Base-by-base conservation (phyloP, 345 rosid species). In the Aquilaria yunnanensis region DNA sequence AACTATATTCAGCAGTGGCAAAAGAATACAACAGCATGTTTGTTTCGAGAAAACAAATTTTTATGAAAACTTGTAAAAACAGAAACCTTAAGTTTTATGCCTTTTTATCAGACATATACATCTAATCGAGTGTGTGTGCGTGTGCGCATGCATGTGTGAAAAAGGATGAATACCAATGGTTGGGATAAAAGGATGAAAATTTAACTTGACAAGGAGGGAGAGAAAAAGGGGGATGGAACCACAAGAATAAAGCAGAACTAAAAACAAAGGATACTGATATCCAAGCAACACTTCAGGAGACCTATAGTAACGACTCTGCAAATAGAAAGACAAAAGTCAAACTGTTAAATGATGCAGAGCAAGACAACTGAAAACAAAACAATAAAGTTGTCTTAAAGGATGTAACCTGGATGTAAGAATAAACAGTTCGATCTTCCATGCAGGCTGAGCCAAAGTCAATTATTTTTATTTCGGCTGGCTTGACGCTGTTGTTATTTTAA, bases 391-490 rank as follows among this genome's bases (percentile, higher is more conserved):
- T 57, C 62, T 59, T 55, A 51, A 47, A 49, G 55, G 51, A 69
- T 56, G 61, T 49, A 65, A 95, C 99, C 97, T 95, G 99, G 71
- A 95, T 91, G 73, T 95, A 95, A 54, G 99, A 91, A 78, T 95
- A 95, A 53, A 95, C 96, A 71, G 99, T 95, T 60, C 86, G 97
- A 70, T 89, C 93, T 80, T 95, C 99, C 90, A 77, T 87, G 86
- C 99, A 91, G 61, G 98, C 99, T 54, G 99, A 91, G 77, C 97
- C 99, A 70, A 95, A 95, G 83, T 95, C 99, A 51, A 95, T 95
- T 75, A 95, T 87, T 81, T 95, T 95, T 71, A 95, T 75, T 81
- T 83, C 99, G 61, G 99, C 87, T 64, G 97, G 96, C 82, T 85
- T 91, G 83, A 75, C 76, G 68, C 96, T 95, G 86, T 49, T 68